Evolutionary conservation across 495 filamentous ascomycete species (phyloP).

Genomic region (Arthonia radiata): DNA sequence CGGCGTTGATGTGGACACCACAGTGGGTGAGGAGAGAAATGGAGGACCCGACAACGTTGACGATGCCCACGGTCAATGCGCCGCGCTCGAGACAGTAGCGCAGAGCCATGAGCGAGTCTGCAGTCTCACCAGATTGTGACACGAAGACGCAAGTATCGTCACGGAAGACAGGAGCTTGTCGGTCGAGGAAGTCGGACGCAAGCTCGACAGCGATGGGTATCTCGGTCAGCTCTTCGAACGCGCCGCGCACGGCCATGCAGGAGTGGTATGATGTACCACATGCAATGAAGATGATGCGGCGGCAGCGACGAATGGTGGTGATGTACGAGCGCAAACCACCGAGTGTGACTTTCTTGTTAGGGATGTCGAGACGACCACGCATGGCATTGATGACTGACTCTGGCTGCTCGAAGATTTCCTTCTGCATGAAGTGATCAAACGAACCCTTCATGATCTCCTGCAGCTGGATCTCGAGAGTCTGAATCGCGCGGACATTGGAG

Average conservation of each 20-base stretch:
- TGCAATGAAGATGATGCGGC: constrained; percentile 92
- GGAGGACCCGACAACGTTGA: constrained; percentile 93
- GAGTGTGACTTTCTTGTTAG: constrained; percentile 80
- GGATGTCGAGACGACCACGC: constrained; percentile 86
- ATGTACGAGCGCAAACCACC: constrained; percentile 93
- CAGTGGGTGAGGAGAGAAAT: constrained; percentile 97
- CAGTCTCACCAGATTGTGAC: constrained; percentile 94
- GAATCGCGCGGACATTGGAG: constrained; percentile 88
- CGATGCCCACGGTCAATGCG: constrained; percentile 87
- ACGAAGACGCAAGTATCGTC: constrained; percentile 98
- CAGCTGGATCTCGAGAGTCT: constrained; percentile 92
- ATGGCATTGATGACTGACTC: constrained; percentile 99
- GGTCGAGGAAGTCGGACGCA: constrained; percentile 92
- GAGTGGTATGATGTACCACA: constrained; percentile 96
- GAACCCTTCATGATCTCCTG: constrained; percentile 99
- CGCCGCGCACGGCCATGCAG: constrained; percentile 95
- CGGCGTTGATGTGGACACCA: constrained; percentile 98
- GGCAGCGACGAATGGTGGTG: constrained; percentile 81
- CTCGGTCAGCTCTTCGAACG: constrained; percentile 93
- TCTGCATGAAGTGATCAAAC: constrained; percentile 99
- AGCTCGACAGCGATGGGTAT: constrained; percentile 94
- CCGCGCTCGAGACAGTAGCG: constrained; percentile 94
- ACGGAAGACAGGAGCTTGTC: constrained; percentile 95
- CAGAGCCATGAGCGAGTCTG: constrained; percentile 92
- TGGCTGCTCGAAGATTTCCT: constrained; percentile 98